Evolutionary conservation across 768 basidiomycete species (phyloP).

Genomic region (Phaffia tasmanica): DNA sequence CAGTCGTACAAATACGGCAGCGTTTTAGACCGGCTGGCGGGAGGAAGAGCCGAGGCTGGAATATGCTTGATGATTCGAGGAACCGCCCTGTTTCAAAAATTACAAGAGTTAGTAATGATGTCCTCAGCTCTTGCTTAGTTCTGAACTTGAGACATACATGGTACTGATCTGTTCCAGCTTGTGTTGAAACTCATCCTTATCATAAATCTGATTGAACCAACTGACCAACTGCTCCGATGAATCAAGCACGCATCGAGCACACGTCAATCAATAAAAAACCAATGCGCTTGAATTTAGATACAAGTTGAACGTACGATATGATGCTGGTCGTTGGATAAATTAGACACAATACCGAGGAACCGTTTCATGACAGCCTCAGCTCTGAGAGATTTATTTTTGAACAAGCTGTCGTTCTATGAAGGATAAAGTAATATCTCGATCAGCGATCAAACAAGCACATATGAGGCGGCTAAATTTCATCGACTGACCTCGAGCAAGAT

Average conservation of each 20-base stretch:
- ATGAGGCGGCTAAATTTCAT: neutral
- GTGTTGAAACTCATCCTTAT: slow-evolving; percentile 2
- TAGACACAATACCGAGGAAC: slow-evolving; percentile 23
- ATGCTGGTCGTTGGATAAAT: slow-evolving; percentile 22
- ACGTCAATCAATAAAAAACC: neutral
- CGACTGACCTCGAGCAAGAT: slow-evolving; percentile 5
- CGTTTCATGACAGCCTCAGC: slow-evolving; percentile 17
- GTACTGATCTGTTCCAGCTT: slow-evolving; percentile 22
- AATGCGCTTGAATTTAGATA: too few relatives aligned
- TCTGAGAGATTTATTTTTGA: slow-evolving; percentile 5
- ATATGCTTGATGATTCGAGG: slow-evolving; percentile 24
- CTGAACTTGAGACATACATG: neutral
- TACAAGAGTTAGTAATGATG: neutral
- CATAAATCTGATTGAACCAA: slow-evolving; percentile 19
- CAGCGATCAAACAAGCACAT: neutral
- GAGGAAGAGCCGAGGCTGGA: neutral
- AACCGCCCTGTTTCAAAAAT: neutral
- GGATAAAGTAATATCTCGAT: neutral
- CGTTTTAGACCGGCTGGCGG: neutral
- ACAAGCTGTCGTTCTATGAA: slow-evolving; percentile 13
- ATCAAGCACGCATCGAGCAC: neutral
- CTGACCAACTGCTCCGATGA: slow-evolving; percentile 11
- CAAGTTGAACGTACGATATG: slow-evolving; percentile 11
- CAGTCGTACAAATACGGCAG: slow-evolving; percentile 21
- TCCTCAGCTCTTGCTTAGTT: too few relatives aligned